Base-by-base conservation (phyloP, 345 rosid genomes). In the Populus nigra region DNA sequence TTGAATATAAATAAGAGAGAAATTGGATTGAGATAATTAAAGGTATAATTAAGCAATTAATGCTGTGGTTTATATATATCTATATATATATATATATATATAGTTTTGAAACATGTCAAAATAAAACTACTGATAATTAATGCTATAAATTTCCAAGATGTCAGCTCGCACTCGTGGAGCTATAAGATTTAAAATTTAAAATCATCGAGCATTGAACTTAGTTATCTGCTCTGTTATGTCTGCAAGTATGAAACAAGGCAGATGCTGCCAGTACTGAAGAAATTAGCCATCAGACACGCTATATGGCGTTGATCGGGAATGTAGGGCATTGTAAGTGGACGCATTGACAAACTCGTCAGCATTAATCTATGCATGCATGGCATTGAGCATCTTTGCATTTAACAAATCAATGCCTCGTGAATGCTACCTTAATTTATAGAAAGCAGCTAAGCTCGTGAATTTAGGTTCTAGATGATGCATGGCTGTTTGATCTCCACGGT, bases 291-390 rank as follows among this genome's bases (percentile, higher is more conserved):
- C 49, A 70, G 68, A 83, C 88, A 82, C 57, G 82, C 57, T 65
- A 33, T 33, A 39, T 77, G 41, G 57, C 75, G 68, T 72, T 50
- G 35, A 65, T 73, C 79, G 82, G 80, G 74, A 79, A 75, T 65
- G 75, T 22, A 76, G 83, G 86, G 75, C 86, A 65, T 72, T 83
- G 88, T 81, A 79, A 43, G 76, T 68, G 78, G 86, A 83, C 80
- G 25, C 79, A 47, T 45, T 36, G 77, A 68, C 81, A 55, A 41
- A 10, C 15, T 59, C 12, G 5, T 10, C 16, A 59, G 7, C 29
- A 23, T 23, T n/a, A 59, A 59, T 59, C 63, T 1, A 59, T 53
- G 59, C 3, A 47, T 47, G 17, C 15, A 4, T 53, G 59, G 59
- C 63, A 3, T 8, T 22, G 61, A 23, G 22, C 50, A 73, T 73